Evolutionary conservation across 2,329 filamentous ascomycete genomes (phyloP), one percentile per base, ranked within the genome.

Genomic region (Stachybotrys chlorohalonatus): DNA sequence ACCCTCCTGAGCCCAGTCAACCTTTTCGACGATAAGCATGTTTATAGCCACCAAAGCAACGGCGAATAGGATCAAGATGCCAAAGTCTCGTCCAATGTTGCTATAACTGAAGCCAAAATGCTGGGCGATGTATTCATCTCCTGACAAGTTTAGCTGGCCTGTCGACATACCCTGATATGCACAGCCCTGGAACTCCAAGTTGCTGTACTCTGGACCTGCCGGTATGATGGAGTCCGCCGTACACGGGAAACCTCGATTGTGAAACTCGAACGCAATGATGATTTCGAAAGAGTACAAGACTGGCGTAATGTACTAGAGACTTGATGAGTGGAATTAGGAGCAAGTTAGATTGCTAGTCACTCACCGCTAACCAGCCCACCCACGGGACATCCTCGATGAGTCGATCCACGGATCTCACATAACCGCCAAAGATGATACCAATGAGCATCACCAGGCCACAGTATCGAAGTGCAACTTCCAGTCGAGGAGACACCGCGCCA

Each of bases 251-350:
- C 31, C 16, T 30, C 42, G 47, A 9, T 47, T 51, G 48, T 56
- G 53, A 60, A 89, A 86, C 64, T 94, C 89, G 67, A 91, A 92
- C 56, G 84, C 75, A 68, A 89, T 80, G 16, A 90, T 72, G 2
- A 82, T 79, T 65, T 91, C 87, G 59, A 90, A 93, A 2, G 79
- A 85, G 63, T 91, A 91, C 49, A 77, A 84, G 42, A 91, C 49
- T 15, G 49, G 49, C 32, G 49, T 51, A 15, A 36, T 11, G 49
- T 51, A 51, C 49, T 51, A 11, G 24, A 24, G 16, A 7, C 5
- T n/a, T 7, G 31, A 16, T 51, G 7, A 51, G 49, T 31, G 5
- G 32, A 13, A 9, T 42, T 42, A 42, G 36, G 8, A 42, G 36
- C 9, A 9, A 42, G 9, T 9, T 6, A 15, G 11, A 32, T 2